Evolutionary conservation across 495 filamentous ascomycete species (phyloP), one percentile per base, ranked within the genome.

Genomic region (Ramalina peruviana): DNA sequence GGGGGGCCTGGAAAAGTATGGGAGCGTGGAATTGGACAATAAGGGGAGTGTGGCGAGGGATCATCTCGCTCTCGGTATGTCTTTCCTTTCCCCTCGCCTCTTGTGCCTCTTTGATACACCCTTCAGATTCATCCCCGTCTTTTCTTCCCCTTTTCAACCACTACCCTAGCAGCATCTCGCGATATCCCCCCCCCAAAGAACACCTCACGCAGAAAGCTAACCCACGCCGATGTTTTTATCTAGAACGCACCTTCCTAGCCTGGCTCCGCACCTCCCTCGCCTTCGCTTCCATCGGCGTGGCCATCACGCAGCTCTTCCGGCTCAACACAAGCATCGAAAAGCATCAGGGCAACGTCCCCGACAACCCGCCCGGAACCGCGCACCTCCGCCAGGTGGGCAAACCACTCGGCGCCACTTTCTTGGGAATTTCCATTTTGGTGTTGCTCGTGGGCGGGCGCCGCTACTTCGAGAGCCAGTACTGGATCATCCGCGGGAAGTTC

Each of bases 261-360:
- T 98, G 92, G 92, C 77, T 98, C 42, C 80, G 92, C 41, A 98
- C 92, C 16, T 95, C 88, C 19, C 75, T 98, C 40, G 87, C 90
- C 43, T 98, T 98, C 62, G 93, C 92, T 36, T 88, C 82, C 44
- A 98, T 98, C 58, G 92, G 92, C 49, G 89, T 98, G 53, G 92
- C 90, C 46, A 79, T 98, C 44, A 96, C 93, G 1, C 92, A 98
- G 65, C 77, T 98, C 44, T 97, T 98, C 68, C 83, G 92, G 23
- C 80, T 97, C 42, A 95, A 94, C 71, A 84, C 76, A 21, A 71
- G 80, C 30, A 66, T 83, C 51, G 58, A 67, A 10, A 52, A 62
- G 17, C 57, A 61, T 19, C 52, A 58, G 19, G 60, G 63, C 16
- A 49, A 58, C 21, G 59, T 61, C 23, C 62, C 47, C 54, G 47